Percentiles rank a stretch among this genome's conserved stretches.
phyloP scores from a whole-genome alignment of 78 protist genomes.

The Guillardia theta region DNA sequence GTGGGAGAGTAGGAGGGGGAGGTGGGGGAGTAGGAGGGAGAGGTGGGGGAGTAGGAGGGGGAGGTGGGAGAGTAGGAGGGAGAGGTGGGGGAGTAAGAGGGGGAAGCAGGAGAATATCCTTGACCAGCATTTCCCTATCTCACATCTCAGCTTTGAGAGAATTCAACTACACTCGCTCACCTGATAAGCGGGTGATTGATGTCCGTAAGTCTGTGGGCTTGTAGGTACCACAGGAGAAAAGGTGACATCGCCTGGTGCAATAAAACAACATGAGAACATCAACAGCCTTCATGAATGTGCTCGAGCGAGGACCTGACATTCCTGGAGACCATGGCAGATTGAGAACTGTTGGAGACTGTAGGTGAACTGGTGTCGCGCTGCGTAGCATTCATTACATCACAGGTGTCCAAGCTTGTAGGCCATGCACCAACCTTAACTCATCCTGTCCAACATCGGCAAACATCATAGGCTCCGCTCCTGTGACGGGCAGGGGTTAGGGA shows the following conservation, averaged over 20 bases:
- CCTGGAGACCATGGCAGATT: background rate
- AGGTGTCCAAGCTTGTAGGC: too few relatives aligned
- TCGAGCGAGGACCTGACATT: too few relatives aligned
- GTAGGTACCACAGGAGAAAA: background rate
- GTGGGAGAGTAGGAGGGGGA: conserved; percentile 70
- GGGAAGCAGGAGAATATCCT: conserved; percentile 67
- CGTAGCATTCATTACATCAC: too few relatives aligned
- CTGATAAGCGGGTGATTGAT: too few relatives aligned
- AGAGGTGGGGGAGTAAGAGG: conserved; percentile 67
- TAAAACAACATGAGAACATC: too few relatives aligned
- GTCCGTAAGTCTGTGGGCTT: too few relatives aligned
- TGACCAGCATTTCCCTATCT: too few relatives aligned
- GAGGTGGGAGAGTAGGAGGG: conserved; percentile 55
- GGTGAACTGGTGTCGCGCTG: background rate
- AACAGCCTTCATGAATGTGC: too few relatives aligned
- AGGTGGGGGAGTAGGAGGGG: conserved; percentile 78
- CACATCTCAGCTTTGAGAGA: too few relatives aligned
- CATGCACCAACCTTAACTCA: too few relatives aligned
- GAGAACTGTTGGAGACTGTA: background rate
- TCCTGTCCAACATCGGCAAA: background rate
- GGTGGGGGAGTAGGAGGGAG: conserved; percentile 68
- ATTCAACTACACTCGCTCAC: too few relatives aligned
- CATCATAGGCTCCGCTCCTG: background rate
- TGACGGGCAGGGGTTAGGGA: too few relatives aligned
- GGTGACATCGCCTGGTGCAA: background rate